Percentiles rank a stretch among this genome's conserved stretches.
Conservation (phyloP, 306 rosid genomes). For the Castanea sativa region DNA sequence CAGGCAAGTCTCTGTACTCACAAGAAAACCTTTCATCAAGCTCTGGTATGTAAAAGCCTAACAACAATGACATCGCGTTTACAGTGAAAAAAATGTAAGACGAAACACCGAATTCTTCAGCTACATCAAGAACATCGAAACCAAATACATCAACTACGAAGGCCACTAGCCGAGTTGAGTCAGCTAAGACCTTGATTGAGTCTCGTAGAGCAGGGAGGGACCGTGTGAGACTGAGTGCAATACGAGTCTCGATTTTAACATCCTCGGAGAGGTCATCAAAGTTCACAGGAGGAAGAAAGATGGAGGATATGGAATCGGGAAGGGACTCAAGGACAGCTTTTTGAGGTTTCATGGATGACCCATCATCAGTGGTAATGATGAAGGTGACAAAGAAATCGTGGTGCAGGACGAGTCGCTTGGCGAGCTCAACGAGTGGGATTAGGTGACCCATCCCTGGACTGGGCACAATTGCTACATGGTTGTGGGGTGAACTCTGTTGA, state of each 20-base stretch:
- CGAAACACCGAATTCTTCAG: conserved; percentile 1
- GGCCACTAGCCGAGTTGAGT: conserved; percentile 18
- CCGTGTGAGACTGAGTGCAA: conserved; percentile 19
- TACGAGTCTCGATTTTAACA: background rate
- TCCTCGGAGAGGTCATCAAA: conserved; percentile 21
- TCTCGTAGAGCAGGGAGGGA: conserved; percentile 18
- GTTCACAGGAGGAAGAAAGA: conserved; percentile 18
- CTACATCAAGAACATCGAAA: conserved; percentile 14
- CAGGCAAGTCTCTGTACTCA: conserved; percentile 21
- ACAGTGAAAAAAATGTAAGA: conserved; percentile 12
- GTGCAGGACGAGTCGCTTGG: background rate
- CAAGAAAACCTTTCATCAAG: conserved; percentile 14
- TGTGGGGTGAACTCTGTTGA: background rate
- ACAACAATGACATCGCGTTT: conserved; percentile 14
- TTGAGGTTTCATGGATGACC: conserved; percentile 14
- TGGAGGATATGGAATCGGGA: conserved; percentile 11
- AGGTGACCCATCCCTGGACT: background rate
- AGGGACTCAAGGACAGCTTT: conserved; percentile 12
- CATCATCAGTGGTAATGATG: conserved; percentile 22
- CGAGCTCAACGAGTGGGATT: background rate
- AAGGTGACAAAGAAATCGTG: background rate
- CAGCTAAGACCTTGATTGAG: conserved; percentile 5
- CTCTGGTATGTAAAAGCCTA: conserved; percentile 15
- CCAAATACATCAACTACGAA: conserved; percentile 22
- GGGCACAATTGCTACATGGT: background rate